A percentile compares a stretch with the other conserved stretches of the same genome.
Evolutionary conservation across 768 basidiomycete genomes (phyloP).

Genomic region (Pisolithus orientalis): DNA sequence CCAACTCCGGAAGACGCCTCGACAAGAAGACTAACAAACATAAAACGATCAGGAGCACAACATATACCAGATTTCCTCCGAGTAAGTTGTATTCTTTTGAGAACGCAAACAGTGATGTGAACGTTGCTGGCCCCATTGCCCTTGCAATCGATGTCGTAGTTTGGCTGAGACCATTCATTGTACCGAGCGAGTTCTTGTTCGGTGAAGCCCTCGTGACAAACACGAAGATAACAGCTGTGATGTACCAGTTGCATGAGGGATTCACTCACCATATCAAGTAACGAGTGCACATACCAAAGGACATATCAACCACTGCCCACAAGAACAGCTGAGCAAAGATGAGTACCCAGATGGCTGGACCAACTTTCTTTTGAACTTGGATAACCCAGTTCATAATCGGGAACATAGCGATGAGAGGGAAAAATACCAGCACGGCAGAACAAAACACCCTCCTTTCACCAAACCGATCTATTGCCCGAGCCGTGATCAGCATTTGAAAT

Average conservation of each 20-base stretch:
- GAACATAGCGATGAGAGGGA: conserved; percentile 32
- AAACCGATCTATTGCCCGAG: conserved; percentile 44
- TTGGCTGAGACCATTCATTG: conserved; percentile 52
- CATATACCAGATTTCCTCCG: conserved; percentile 21
- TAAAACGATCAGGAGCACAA: conserved; percentile 30
- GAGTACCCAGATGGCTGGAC: conserved; percentile 27
- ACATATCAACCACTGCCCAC: conserved; percentile 30
- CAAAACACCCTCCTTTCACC: conserved; percentile 55
- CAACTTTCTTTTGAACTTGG: conserved; percentile 12
- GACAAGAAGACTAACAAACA: conserved; percentile 18
- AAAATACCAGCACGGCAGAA: conserved; percentile 29
- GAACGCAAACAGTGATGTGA: too few relatives aligned
- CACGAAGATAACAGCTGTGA: conserved; percentile 45
- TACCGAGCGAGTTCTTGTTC: conserved; percentile 47
- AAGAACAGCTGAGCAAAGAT: conserved; percentile 14
- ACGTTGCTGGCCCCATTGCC: too few relatives aligned
- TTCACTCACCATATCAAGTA: neutral
- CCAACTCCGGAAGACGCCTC: conserved; percentile 15
- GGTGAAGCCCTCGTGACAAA: conserved; percentile 50
- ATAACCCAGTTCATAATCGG: conserved; percentile 30
- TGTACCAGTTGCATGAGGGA: neutral
- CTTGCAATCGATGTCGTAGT: conserved; percentile 35
- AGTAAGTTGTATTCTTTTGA: too few relatives aligned
- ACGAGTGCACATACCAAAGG: conserved; percentile 26
- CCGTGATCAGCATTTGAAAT: conserved; percentile 59